Evolutionary conservation across 2,329 filamentous ascomycete genomes (phyloP).

Genomic region (Penicillium corylophilum): DNA sequence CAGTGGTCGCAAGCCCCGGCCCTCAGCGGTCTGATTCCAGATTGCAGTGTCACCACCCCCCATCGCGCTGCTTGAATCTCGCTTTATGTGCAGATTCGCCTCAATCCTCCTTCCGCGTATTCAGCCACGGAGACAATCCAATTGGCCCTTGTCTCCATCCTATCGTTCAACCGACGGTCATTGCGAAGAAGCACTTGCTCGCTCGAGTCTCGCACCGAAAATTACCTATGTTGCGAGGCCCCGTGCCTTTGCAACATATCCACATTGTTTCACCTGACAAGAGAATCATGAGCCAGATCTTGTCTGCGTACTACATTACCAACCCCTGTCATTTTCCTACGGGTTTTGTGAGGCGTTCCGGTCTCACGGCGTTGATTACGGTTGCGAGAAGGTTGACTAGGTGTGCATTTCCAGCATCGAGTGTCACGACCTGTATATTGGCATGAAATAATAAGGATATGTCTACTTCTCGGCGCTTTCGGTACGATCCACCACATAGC

Average conservation of each 20-base stretch:
- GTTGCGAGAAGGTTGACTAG: neutral
- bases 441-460: conserved; percentile 22
- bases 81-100: neutral
- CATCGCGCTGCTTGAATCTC: neutral
- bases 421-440: conserved; percentile 29
- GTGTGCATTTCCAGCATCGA: conserved; percentile 11
- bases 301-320: neutral
- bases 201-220: conserved; percentile 2
- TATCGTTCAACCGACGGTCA: conserved; percentile 4
- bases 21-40: neutral
- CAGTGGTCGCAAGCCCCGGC: neutral
- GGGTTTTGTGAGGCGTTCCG: neutral
- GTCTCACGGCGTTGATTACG: neutral
- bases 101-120: neutral
- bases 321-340: neutral
- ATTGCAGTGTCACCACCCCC: neutral
- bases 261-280: neutral
- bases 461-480: conserved; percentile 17
- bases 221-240: neutral
- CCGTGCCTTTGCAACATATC: neutral
- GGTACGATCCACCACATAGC: neutral
- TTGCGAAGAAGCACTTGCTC: conserved; percentile 10
- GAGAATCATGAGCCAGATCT: neutral
- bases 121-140: conserved; percentile 6
- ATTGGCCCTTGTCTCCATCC: conserved; percentile 11